Conservation (phyloP, 1,139 yeast genomes). For the Suhomyces choctaworum region DNA sequence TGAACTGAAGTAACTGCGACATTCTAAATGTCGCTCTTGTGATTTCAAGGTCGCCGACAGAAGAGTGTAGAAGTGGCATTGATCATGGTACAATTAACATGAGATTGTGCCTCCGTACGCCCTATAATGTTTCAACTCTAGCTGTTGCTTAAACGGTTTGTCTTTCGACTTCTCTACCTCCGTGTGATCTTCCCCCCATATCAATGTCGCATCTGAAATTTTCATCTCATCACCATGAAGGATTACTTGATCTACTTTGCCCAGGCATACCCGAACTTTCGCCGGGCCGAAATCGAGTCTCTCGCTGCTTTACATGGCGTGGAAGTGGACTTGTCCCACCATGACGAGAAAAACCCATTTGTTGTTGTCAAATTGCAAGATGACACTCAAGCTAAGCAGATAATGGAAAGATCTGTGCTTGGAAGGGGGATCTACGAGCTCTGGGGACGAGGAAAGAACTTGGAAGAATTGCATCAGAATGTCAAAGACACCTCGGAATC, state of each 20-base stretch:
- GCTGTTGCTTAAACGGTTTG: no score
- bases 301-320: constrained; percentile 66
- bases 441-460: constrained; percentile 69
- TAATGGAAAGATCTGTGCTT: constrained; percentile 68
- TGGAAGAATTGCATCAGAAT: constrained; percentile 58
- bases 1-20: no score
- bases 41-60: no score
- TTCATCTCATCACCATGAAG: constrained; percentile 33
- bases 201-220: neutral
- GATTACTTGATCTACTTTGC: constrained; percentile 78
- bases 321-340: constrained; percentile 57
- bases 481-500: constrained; percentile 38
- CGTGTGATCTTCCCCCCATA: neutral
- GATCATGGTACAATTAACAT: no score
- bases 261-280: constrained; percentile 76
- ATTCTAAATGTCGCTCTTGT: no score
- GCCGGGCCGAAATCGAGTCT: constrained; percentile 82
- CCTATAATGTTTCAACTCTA: no score
- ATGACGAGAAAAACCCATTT: constrained; percentile 67
- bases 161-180: no score
- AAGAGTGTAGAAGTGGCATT: no score
- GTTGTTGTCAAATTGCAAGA: constrained; percentile 60
- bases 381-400: constrained; percentile 65
- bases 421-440: constrained; percentile 79
- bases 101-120: no score